A percentile compares a stretch with the other conserved stretches of the same genome.
phyloP scores from a whole-genome alignment of 2,329 filamentous ascomycete species.

The Colletotrichum limetticola region DNA sequence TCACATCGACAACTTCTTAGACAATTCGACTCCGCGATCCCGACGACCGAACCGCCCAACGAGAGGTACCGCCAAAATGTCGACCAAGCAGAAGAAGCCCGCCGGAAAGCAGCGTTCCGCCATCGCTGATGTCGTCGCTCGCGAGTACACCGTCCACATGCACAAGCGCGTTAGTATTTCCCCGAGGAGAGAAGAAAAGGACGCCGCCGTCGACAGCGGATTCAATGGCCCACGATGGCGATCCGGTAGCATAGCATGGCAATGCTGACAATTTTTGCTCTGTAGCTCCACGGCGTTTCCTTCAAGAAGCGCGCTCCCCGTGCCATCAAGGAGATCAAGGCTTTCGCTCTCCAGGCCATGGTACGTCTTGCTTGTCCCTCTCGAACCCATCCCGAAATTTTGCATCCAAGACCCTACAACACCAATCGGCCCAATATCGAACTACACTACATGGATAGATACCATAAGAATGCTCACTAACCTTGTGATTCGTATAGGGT shows the following conservation, averaged over 20 bases:
- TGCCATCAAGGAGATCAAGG: conserved; percentile 99
- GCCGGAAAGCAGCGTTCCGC: conserved; percentile 85
- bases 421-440: background rate
- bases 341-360: conserved; percentile 94
- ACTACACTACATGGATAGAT: background rate
- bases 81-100: conserved; percentile 71
- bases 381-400: background rate
- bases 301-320: conserved; percentile 99
- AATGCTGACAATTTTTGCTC: conserved; percentile 46
- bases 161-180: conserved; percentile 78
- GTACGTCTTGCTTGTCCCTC: conserved; percentile 67
- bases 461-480: conserved; percentile 35
- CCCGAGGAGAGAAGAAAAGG: conserved; percentile 48
- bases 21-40: conserved; percentile 32
- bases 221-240: background rate
- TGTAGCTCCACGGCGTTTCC: conserved; percentile 91
- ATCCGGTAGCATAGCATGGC: conserved; percentile 2
- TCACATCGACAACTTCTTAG: conserved; percentile 32
- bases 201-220: conserved; percentile 37
- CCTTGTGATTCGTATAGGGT: conserved; percentile 68
- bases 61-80: conserved; percentile 63
- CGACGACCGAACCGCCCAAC: conserved; percentile 33
- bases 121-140: conserved; percentile 98
- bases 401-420: background rate
- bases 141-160: conserved; percentile 99